Conservation (phyloP, 2,329 filamentous ascomycete species). For the Gremmenia infestans region DNA sequence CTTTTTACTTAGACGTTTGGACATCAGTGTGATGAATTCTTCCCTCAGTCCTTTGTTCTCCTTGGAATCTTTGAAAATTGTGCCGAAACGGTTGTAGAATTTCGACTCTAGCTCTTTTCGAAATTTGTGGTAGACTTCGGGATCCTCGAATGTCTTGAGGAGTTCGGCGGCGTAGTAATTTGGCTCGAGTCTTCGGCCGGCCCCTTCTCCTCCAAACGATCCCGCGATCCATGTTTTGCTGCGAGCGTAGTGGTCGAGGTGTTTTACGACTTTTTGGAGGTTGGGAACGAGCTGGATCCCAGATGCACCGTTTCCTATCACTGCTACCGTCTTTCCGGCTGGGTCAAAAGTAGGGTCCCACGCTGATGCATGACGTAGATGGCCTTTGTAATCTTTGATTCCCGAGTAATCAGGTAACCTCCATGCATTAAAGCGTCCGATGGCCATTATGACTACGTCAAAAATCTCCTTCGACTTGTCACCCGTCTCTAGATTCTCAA, state of each 20-base stretch:
- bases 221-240: slow-evolving; percentile 55
- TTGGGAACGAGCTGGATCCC: slow-evolving; percentile 47
- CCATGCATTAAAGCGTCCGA: slow-evolving; percentile 64
- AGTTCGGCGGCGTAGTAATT: slow-evolving; percentile 51
- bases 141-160: slow-evolving; percentile 49
- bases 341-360: slow-evolving; percentile 51
- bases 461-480: slow-evolving; percentile 40
- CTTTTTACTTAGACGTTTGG: slow-evolving; percentile 35
- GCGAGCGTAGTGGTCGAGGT: slow-evolving; percentile 35
- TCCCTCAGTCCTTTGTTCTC: slow-evolving; percentile 34
- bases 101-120: slow-evolving; percentile 53
- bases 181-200: slow-evolving; percentile 35
- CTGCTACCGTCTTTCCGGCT: slow-evolving; percentile 40
- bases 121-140: slow-evolving; percentile 54
- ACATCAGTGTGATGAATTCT: slow-evolving; percentile 37
- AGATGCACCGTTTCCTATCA: slow-evolving; percentile 47
- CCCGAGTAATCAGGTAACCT: slow-evolving; percentile 57
- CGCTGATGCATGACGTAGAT: slow-evolving; percentile 54
- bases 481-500: slow-evolving; percentile 36
- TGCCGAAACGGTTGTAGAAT: slow-evolving; percentile 55
- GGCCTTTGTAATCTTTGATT: slow-evolving; percentile 42
- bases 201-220: slow-evolving; percentile 36
- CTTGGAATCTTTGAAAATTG: slow-evolving; percentile 44
- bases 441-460: slow-evolving; percentile 58
- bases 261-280: slow-evolving; percentile 29